phyloP scores from a whole-genome alignment of 352 stramenopile genomes.

The Phytophthora pseudosyringae region DNA sequence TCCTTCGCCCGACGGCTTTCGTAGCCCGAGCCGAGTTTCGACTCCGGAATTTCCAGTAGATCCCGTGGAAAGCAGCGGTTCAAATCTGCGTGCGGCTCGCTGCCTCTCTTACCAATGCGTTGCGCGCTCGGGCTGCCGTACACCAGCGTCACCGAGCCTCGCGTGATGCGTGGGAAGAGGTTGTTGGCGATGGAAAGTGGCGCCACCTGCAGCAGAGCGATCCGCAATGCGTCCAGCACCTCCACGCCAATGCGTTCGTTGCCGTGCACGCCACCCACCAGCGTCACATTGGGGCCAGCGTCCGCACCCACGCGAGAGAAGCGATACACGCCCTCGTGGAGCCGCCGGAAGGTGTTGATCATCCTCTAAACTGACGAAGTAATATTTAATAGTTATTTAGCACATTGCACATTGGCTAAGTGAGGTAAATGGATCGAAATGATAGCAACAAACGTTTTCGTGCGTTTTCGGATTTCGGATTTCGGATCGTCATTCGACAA shows the following conservation, averaged over 20 bases:
- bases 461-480: neutral
- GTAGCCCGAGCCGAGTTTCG: constrained; percentile 29
- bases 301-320: constrained; percentile 35
- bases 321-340: constrained; percentile 53
- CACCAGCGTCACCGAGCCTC: constrained; percentile 57
- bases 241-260: constrained; percentile 78
- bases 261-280: constrained; percentile 74
- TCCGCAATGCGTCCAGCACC: constrained; percentile 65
- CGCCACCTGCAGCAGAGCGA: constrained; percentile 43
- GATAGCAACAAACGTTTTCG: constrained; percentile 2
- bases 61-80: constrained; percentile 72
- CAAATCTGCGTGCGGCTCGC: constrained; percentile 57
- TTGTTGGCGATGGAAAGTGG: constrained; percentile 24
- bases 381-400: too few relatives aligned
- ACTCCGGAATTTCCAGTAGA: constrained; percentile 27
- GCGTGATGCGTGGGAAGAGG: constrained; percentile 36
- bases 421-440: constrained; percentile 6
- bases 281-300: constrained; percentile 52
- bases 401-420: neutral
- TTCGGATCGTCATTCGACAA: constrained; percentile 1
- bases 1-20: constrained; percentile 62
- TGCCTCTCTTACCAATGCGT: constrained; percentile 59
- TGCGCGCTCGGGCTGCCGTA: constrained; percentile 71
- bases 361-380: constrained; percentile 6
- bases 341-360: constrained; percentile 43